These are phyloP conservation scores for Trebouxia sp. DNA, from an alignment of 139 green algal genomes.

Conservation along the genomic window DNA sequence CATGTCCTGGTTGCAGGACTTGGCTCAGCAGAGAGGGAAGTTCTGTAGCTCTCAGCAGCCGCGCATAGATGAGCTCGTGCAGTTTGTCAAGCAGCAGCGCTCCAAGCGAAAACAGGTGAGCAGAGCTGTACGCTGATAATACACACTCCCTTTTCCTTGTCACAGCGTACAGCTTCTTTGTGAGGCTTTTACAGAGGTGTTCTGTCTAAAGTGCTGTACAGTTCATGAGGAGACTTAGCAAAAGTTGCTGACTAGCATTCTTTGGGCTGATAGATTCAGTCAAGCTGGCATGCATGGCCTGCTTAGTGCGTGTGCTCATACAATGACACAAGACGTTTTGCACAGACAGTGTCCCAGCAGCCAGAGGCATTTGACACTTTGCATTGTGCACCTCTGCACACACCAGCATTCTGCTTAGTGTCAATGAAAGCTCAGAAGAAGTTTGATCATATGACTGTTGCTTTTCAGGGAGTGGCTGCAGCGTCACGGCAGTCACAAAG, in stretches of 20 bases:
- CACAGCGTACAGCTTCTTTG: not conserved
- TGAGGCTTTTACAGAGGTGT: not conserved
- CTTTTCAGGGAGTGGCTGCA: constrained; percentile 30
- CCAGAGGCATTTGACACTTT: too few species aligned
- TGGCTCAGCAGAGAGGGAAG: constrained; percentile 25
- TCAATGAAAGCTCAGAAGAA: not conserved
- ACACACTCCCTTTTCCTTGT: not conserved
- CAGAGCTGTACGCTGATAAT: not conserved
- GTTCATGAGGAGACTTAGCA: too few species aligned
- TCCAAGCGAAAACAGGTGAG: constrained; percentile 48
- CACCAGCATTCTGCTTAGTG: not conserved
- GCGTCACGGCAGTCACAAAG: constrained; percentile 47
- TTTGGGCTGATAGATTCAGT: too few species aligned
- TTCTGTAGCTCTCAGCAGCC: constrained; percentile 50
- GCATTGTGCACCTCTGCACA: too few species aligned
- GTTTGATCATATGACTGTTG: not conserved
- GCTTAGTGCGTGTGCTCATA: too few species aligned
- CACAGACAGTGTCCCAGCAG: too few species aligned
- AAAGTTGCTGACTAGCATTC: too few species aligned
- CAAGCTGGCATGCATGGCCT: too few species aligned
- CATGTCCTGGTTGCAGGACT: constrained; percentile 26
- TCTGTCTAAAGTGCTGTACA: too few species aligned
- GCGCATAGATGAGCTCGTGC: constrained; percentile 44
- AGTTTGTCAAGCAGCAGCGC: constrained; percentile 56
- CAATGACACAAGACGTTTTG: too few species aligned